Conservation (phyloP, 129 eudicot species). For the Artemisia annua region DNA sequence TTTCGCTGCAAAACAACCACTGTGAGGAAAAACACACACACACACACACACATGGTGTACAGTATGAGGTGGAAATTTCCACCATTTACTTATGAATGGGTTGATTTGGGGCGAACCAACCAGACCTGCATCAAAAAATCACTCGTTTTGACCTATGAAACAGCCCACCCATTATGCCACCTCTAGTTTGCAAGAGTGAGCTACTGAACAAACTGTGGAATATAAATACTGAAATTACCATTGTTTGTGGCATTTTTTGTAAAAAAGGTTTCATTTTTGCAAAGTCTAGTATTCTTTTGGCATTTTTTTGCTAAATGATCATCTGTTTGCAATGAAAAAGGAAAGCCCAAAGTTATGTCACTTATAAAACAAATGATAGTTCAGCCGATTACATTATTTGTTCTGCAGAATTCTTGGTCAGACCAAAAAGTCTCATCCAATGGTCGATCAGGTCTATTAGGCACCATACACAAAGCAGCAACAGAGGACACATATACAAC, state of each 20-base stretch:
- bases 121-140: neutral
- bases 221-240: neutral
- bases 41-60: too few species aligned
- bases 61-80: neutral
- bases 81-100: neutral
- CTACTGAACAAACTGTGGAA: neutral
- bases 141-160: neutral
- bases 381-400: slow-evolving; percentile 51
- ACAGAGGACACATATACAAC: slow-evolving; percentile 69
- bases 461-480: slow-evolving; percentile 56
- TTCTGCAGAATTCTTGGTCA: slow-evolving; percentile 71
- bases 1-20: too few species aligned
- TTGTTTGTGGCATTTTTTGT: neutral
- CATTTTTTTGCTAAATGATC: neutral
- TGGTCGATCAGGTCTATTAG: slow-evolving; percentile 61
- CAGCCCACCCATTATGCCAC: neutral
- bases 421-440: slow-evolving; percentile 89
- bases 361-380: neutral
- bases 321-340: neutral
- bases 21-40: too few species aligned
- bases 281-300: neutral
- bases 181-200: neutral
- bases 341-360: neutral
- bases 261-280: slow-evolving; percentile 10
- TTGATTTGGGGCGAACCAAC: neutral